These are phyloP conservation scores for Coleophoma crateriformis DNA, from an alignment of 2,329 filamentous ascomycete genomes.

Conservation along the genomic window DNA sequence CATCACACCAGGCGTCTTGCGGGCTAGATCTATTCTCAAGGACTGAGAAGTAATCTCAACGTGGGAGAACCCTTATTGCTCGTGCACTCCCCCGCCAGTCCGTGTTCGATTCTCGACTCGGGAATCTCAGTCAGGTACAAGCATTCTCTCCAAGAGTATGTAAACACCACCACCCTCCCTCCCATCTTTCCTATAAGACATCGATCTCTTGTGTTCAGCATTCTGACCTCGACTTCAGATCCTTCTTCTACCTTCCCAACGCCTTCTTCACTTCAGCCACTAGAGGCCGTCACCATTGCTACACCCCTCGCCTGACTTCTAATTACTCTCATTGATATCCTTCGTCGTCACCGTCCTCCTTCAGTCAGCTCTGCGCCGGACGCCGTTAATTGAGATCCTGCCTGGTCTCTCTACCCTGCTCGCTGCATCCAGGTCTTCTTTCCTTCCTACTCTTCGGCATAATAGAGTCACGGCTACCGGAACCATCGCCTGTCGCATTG, in stretches of 20 bases:
- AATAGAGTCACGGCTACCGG: too few species aligned
- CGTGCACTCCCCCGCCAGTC: constrained; percentile 18
- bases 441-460: too few species aligned
- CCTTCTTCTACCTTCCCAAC: constrained; percentile 4
- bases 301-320: neutral
- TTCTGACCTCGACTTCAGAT: constrained; percentile 18
- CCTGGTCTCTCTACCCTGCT: too few species aligned
- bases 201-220: constrained; percentile 11
- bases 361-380: neutral
- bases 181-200: constrained; percentile 3
- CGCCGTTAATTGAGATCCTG: neutral
- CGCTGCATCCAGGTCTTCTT: too few species aligned
- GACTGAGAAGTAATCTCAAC: constrained; percentile 12
- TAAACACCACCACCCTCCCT: constrained; percentile 17
- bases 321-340: neutral
- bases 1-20: constrained; percentile 10
- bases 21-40: constrained; percentile 13
- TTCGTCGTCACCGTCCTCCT: neutral
- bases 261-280: constrained; percentile 1
- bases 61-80: constrained; percentile 14
- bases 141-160: constrained; percentile 18
- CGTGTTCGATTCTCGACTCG: constrained; percentile 13
- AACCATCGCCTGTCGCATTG: too few species aligned
- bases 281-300: neutral
- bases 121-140: constrained; percentile 11